Base-by-base conservation (phyloP, 1,284 basidiomycete genomes). In the Sporisorium scitamineum region DNA sequence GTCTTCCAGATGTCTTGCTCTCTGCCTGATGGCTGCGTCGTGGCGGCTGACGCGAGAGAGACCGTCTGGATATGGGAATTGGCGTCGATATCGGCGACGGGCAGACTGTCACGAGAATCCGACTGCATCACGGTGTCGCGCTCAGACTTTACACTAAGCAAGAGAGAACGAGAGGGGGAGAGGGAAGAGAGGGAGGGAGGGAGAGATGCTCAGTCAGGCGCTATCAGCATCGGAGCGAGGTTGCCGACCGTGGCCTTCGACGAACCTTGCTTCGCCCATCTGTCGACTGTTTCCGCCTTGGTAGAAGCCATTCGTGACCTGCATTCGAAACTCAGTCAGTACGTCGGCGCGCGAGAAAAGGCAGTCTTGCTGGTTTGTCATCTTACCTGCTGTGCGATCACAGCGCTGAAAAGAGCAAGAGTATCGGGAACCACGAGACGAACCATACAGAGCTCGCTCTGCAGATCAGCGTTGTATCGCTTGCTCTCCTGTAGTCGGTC, bases 401-500 rank as follows among this genome's bases (percentile, higher is more conserved):
- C 24, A 29, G 32, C 69, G 41, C 63, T 71, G 22, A 71, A 62
- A 14, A 62, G 29, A 13, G 48, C 39, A 1, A 71, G 60, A 37
- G 54, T 22, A 26, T 71, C 69, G 6, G 55, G 52, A 10, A 42
- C 42, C 27, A 66, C 54, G 34, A 71, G 31, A 7, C 59, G 69
- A 29, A 56, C 62, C 39, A 59, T 5, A 2, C 29, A 34, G 11
- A 71, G 69, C 41, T 71, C 63, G 18, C 62, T 27, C 24, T 62
- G 59, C 51, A 71, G 44, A 14, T n/a, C 29, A 29, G 41, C 51
- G 58, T 59, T 71, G n/a, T 41, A 55, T 59, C 63, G 59, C 2
- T 42, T 56, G 48, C 63, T 62, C 11, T 71, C 59, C 29, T 65
- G 69, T 16, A 71, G 34, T 24, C 59, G 59, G 16, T 66, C 53